These are phyloP conservation scores for Barnettozyma pratensis DNA, from an alignment of 805 yeast species.

Conservation along the genomic window DNA sequence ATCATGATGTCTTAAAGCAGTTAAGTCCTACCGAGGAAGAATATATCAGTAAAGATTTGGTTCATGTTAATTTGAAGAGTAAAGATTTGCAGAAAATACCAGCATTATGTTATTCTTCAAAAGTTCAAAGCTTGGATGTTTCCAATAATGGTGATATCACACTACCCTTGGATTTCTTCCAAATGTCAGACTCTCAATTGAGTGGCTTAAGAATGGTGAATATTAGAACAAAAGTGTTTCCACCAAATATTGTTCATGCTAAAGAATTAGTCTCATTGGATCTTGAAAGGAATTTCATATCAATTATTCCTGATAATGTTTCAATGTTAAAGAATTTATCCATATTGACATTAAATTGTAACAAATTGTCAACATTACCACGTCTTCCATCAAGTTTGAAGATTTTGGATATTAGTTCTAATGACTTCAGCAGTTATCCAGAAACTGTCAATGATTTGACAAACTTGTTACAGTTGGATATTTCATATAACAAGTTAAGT, in stretches of 20 bases:
- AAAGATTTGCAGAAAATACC: slow-evolving; percentile 82
- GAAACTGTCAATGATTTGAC: slow-evolving; percentile 57
- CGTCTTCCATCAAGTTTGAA: slow-evolving; percentile 48
- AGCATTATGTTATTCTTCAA: slow-evolving; percentile 73
- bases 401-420: slow-evolving; percentile 73
- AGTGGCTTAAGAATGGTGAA: slow-evolving; percentile 61
- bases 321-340: slow-evolving; percentile 49
- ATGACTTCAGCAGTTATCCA: slow-evolving; percentile 59
- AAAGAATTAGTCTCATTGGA: slow-evolving; percentile 61
- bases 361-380: slow-evolving; percentile 63
- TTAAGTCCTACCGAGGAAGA: slow-evolving; percentile 66
- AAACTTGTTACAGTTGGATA: slow-evolving; percentile 60
- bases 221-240: slow-evolving; percentile 71
- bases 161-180: slow-evolving; percentile 81
- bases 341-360: slow-evolving; percentile 65
- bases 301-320: slow-evolving; percentile 53
- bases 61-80: slow-evolving; percentile 67
- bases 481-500: slow-evolving; percentile 74
- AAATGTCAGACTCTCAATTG: slow-evolving; percentile 65
- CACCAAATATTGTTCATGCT: slow-evolving; percentile 67
- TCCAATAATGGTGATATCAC: slow-evolving; percentile 83
- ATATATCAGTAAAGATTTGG: slow-evolving; percentile 58
- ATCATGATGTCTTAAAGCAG: slow-evolving; percentile 54
- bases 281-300: slow-evolving; percentile 73
- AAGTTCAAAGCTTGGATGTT: slow-evolving; percentile 75